Percentiles rank a stretch among this genome's conserved stretches.
Conservation (phyloP, 768 basidiomycete species). For the Serpula lacrymans region DNA sequence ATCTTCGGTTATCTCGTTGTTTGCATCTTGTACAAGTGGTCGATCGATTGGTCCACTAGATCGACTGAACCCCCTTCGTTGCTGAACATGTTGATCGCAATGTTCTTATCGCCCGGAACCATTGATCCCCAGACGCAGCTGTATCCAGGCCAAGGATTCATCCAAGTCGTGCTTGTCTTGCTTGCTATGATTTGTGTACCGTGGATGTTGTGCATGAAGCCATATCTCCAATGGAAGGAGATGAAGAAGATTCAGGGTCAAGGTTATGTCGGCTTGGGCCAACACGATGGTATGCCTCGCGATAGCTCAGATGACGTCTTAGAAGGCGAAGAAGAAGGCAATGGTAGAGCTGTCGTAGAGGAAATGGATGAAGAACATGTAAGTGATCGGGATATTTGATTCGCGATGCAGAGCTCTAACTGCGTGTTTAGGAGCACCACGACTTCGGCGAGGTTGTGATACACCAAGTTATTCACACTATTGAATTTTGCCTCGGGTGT, state of each 20-base stretch:
- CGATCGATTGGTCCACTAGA: slow-evolving; percentile 81
- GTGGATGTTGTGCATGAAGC: slow-evolving; percentile 90
- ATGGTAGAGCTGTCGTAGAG: slow-evolving; percentile 70
- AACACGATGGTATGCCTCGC: slow-evolving; percentile 51
- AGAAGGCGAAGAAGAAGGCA: slow-evolving; percentile 80
- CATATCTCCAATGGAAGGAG: slow-evolving; percentile 89
- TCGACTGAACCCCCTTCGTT: slow-evolving; percentile 78
- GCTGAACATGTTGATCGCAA: slow-evolving; percentile 92
- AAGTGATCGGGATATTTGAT: slow-evolving; percentile 29
- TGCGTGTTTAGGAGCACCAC: slow-evolving; percentile 60
- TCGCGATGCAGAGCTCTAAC: slow-evolving; percentile 7
- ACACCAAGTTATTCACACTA: slow-evolving; percentile 97
- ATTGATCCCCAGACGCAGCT: slow-evolving; percentile 68
- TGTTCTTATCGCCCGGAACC: slow-evolving; percentile 90
- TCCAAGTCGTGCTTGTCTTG: slow-evolving; percentile 77
- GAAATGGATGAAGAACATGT: slow-evolving; percentile 70
- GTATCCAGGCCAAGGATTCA: slow-evolving; percentile 81
- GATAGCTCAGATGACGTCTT: slow-evolving; percentile 58
- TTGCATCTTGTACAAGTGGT: slow-evolving; percentile 98
- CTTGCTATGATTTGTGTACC: slow-evolving; percentile 88
- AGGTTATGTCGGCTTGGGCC: slow-evolving; percentile 74
- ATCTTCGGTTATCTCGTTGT: slow-evolving; percentile 96
- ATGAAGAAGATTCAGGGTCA: slow-evolving; percentile 77
- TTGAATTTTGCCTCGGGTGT: slow-evolving; percentile 98
- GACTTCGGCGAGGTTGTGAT: slow-evolving; percentile 94